A percentile compares a stretch with the other conserved stretches of the same genome.
These are phyloP conservation scores for Fonsecaea pedrosoi DNA, from an alignment of 2,329 filamentous ascomycete genomes.

Conservation along the genomic window DNA sequence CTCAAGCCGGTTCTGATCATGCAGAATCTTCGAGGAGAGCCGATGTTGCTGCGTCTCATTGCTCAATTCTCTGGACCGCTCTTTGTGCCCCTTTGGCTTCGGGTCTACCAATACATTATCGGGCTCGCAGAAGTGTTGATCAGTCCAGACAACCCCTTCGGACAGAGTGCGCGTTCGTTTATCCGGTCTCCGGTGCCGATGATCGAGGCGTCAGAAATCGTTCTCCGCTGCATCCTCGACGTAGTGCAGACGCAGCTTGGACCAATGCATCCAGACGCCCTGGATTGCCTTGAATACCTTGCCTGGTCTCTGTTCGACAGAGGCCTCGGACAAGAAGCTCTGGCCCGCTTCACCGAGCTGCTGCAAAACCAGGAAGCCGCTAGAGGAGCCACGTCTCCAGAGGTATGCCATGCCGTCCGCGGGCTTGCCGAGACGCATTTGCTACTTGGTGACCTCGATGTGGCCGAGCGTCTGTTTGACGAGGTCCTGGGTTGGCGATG, in stretches of 20 bases:
- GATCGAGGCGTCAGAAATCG: not conserved
- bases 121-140: conserved; percentile 5
- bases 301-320: conserved; percentile 2
- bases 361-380: not conserved
- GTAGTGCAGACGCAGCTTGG: conserved; percentile 1
- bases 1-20: conserved; percentile 1
- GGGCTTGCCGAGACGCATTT: conserved; percentile 2
- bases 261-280: conserved; percentile 1
- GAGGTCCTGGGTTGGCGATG: not conserved
- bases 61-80: conserved; percentile 1
- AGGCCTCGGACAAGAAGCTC: not conserved
- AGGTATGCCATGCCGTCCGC: not conserved
- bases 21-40: not conserved
- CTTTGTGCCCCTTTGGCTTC: not conserved
- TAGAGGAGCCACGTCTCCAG: not conserved
- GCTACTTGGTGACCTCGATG: not conserved
- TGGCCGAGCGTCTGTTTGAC: not conserved
- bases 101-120: not conserved
- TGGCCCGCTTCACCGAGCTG: not conserved
- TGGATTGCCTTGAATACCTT: not conserved
- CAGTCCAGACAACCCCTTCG: conserved; percentile 1
- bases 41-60: not conserved
- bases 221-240: conserved; percentile 4
- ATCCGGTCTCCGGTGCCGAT: not conserved
- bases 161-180: conserved; percentile 4